A percentile compares a stretch with the other conserved stretches of the same genome.
These are phyloP conservation scores for Sugiyamaella grinbergsii DNA, from an alignment of 1,139 yeast genomes.

Conservation along the genomic window DNA sequence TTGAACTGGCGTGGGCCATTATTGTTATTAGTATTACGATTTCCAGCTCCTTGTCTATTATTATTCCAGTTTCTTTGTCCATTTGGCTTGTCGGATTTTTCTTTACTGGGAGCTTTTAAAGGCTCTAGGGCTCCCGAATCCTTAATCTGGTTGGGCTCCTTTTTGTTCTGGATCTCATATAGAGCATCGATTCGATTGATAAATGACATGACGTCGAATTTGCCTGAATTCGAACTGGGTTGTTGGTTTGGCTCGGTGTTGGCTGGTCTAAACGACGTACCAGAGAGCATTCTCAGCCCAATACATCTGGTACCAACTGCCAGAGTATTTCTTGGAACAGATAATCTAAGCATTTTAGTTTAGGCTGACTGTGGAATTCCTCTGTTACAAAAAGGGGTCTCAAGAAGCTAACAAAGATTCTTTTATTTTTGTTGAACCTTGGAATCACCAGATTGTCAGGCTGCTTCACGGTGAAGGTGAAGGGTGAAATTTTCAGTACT, in stretches of 20 bases:
- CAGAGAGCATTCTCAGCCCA: conserved; percentile 4
- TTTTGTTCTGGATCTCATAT: conserved; percentile 31
- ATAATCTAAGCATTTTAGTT: conserved; percentile 12
- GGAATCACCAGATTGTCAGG: too few relatives aligned
- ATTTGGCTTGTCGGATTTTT: neutral
- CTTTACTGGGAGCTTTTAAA: neutral
- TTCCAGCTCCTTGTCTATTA: neutral
- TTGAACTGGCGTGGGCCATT: neutral
- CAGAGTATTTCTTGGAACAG: conserved; percentile 2
- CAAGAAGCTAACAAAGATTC: neutral
- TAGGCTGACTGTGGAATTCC: neutral
- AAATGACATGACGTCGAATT: conserved; percentile 35
- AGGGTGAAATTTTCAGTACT: conserved; percentile 5
- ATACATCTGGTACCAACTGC: neutral
- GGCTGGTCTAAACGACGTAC: neutral
- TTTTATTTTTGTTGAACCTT: neutral
- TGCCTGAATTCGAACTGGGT: conserved; percentile 4
- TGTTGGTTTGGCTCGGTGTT: conserved; percentile 2
- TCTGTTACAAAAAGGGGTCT: neutral
- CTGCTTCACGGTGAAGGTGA: neutral
- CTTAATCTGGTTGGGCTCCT: conserved; percentile 22
- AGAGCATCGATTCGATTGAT: conserved; percentile 37
- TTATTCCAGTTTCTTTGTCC: neutral
- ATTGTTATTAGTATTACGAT: neutral
- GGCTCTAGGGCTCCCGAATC: conserved; percentile 12